Conservation (phyloP, 139 green algal species). For the Micromonas pusilla region DNA sequence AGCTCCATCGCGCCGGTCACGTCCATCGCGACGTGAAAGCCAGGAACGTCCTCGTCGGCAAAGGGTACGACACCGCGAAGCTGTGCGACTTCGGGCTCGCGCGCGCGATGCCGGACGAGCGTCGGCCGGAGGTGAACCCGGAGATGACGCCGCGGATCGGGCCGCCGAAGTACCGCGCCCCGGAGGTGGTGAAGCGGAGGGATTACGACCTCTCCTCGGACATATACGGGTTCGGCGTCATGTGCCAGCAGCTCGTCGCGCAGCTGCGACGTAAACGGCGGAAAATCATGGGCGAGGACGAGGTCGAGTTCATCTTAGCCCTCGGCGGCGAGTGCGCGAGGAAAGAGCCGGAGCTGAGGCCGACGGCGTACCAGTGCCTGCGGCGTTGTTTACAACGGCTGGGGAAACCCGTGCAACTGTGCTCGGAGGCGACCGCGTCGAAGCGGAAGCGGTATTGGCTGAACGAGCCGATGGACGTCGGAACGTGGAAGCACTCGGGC, state of each 20-base stretch:
- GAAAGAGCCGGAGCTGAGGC: neutral
- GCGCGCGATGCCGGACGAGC: neutral
- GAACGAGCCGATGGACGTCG: constrained; percentile 1
- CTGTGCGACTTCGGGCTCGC: constrained; percentile 19
- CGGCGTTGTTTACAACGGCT: neutral
- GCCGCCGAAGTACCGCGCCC: constrained; percentile 20
- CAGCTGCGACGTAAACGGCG: neutral
- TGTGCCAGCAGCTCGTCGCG: constrained; percentile 18
- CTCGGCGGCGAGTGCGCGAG: neutral
- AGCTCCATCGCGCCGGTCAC: constrained; percentile 7
- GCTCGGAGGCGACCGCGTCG: neutral
- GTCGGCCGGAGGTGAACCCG: neutral
- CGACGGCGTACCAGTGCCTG: constrained; percentile 5
- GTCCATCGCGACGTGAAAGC: constrained; percentile 17
- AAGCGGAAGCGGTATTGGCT: neutral
- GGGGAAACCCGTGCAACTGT: neutral
- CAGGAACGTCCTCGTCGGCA: constrained; percentile 5
- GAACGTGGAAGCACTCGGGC: constrained; percentile 3
- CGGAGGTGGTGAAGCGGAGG: constrained; percentile 3
- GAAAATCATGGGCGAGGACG: neutral
- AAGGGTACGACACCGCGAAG: constrained; percentile 21
- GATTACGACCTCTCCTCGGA: constrained; percentile 7
- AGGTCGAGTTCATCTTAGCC: constrained; percentile 16
- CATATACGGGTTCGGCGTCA: constrained; percentile 20
- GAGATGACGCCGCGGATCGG: constrained; percentile 14